These are phyloP conservation scores for Rachicladosporium sp. DNA, from an alignment of 2,329 filamentous ascomycete species.

Conservation along the genomic window DNA sequence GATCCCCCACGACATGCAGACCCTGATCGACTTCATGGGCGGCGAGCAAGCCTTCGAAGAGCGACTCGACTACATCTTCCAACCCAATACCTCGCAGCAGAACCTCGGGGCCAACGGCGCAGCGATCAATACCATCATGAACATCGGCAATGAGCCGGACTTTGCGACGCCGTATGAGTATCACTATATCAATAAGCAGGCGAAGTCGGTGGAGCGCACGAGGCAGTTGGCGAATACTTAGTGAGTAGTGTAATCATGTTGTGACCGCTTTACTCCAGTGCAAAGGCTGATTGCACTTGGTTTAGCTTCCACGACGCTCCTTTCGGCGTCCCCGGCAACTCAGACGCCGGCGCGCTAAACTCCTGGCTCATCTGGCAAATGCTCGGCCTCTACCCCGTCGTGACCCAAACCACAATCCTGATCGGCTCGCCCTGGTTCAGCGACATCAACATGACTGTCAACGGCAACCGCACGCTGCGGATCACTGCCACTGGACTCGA, in stretches of 20 bases:
- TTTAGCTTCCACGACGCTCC: constrained; percentile 15
- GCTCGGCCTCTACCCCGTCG: constrained; percentile 22
- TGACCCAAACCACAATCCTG: constrained; percentile 41
- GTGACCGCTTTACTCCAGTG: too few relatives aligned
- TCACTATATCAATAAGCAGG: constrained; percentile 22
- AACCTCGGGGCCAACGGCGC: constrained; percentile 24
- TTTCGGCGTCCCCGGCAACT: constrained; percentile 21
- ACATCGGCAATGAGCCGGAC: constrained; percentile 23
- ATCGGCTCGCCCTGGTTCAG: constrained; percentile 15
- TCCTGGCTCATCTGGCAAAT: constrained; percentile 23
- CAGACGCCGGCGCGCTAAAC: constrained; percentile 22
- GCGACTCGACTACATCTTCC: constrained; percentile 31
- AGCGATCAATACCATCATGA: constrained; percentile 26
- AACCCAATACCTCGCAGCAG: constrained; percentile 24
- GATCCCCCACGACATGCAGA: constrained; percentile 30
- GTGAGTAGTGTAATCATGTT: too few relatives aligned
- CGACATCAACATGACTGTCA: constrained; percentile 20
- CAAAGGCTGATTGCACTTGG: too few relatives aligned
- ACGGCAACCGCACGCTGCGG: constrained; percentile 25
- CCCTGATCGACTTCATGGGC: constrained; percentile 32
- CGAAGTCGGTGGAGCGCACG: constrained; percentile 15
- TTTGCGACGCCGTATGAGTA: constrained; percentile 24
- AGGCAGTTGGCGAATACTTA: constrained; percentile 17
- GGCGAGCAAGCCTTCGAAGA: constrained; percentile 26
- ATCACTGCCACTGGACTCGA: constrained; percentile 36